These are phyloP conservation scores for Apophysomyces variabilis DNA, from an alignment of 371 early-diverging fungal species.

Conservation along the genomic window DNA sequence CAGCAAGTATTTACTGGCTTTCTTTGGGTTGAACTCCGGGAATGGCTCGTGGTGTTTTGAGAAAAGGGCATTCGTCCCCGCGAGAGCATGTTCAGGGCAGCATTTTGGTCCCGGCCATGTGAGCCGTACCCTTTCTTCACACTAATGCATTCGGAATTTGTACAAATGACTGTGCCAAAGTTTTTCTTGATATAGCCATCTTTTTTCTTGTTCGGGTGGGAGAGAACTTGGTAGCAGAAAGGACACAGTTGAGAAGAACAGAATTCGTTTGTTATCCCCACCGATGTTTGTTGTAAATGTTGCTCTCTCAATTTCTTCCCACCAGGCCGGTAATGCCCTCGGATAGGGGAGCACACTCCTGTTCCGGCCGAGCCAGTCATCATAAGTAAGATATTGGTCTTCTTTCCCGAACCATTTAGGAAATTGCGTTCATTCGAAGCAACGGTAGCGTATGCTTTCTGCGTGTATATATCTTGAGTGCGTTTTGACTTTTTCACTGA, in stretches of 20 bases:
- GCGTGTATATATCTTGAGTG: background rate
- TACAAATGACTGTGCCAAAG: background rate
- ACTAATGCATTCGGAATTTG: background rate
- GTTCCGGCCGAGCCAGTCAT: background rate
- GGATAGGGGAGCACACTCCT: background rate
- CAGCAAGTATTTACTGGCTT: conserved; percentile 1
- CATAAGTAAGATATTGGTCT: background rate
- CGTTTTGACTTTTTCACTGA: background rate
- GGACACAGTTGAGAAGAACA: conserved; percentile 3
- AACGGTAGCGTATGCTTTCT: background rate
- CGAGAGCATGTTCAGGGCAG: background rate
- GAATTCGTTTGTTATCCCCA: background rate
- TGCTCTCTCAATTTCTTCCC: background rate
- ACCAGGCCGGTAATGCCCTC: background rate
- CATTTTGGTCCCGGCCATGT: background rate
- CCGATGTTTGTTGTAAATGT: background rate
- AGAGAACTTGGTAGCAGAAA: background rate
- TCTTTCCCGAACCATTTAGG: background rate
- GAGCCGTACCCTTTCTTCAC: no score
- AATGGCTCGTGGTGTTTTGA: background rate
- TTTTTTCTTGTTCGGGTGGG: conserved; percentile 1
- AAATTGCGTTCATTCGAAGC: background rate
- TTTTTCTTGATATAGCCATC: background rate
- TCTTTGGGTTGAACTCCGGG: background rate
- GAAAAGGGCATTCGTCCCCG: background rate